Conservation (phyloP, 2,329 filamentous ascomycete species). For the Phyllosticta ampelicida region DNA sequence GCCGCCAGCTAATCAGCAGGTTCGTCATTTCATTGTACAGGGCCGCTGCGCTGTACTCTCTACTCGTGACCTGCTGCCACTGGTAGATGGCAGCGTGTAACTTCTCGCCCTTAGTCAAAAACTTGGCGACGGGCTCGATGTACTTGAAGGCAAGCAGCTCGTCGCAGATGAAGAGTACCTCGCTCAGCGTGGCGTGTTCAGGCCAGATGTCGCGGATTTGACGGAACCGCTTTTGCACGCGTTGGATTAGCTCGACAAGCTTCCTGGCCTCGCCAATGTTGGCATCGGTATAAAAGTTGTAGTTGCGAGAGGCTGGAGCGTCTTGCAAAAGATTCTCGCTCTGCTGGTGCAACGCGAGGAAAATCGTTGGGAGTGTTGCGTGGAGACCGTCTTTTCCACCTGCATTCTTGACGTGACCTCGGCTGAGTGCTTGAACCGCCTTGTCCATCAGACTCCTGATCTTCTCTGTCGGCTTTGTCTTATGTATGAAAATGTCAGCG, state of each 20-base stretch:
- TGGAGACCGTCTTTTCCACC: slow-evolving; percentile 22
- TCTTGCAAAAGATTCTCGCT: slow-evolving; percentile 32
- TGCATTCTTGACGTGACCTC: slow-evolving; percentile 18
- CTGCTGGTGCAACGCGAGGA: slow-evolving; percentile 56
- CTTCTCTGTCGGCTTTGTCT: not conserved
- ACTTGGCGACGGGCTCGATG: slow-evolving; percentile 72
- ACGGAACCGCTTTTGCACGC: slow-evolving; percentile 60
- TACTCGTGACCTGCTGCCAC: slow-evolving; percentile 90
- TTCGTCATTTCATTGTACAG: slow-evolving; percentile 71
- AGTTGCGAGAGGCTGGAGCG: slow-evolving; percentile 30
- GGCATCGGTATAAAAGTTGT: slow-evolving; percentile 83
- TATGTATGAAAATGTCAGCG: slow-evolving; percentile 19
- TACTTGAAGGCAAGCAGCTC: slow-evolving; percentile 66
- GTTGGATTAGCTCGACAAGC: slow-evolving; percentile 57
- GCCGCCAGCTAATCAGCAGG: slow-evolving; percentile 77
- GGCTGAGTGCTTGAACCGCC: slow-evolving; percentile 15
- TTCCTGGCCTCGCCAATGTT: slow-evolving; percentile 68
- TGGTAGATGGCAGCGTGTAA: slow-evolving; percentile 78
- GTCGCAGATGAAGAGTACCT: slow-evolving; percentile 66
- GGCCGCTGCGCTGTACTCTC: slow-evolving; percentile 56
- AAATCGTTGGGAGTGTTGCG: slow-evolving; percentile 52
- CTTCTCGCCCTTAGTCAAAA: slow-evolving; percentile 78
- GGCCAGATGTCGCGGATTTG: slow-evolving; percentile 55
- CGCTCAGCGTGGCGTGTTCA: slow-evolving; percentile 67
- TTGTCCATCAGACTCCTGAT: not conserved